Evolutionary conservation across 2,329 filamentous ascomycete species (phyloP).

Genomic region (Sporothrix brunneoviolacea): DNA sequence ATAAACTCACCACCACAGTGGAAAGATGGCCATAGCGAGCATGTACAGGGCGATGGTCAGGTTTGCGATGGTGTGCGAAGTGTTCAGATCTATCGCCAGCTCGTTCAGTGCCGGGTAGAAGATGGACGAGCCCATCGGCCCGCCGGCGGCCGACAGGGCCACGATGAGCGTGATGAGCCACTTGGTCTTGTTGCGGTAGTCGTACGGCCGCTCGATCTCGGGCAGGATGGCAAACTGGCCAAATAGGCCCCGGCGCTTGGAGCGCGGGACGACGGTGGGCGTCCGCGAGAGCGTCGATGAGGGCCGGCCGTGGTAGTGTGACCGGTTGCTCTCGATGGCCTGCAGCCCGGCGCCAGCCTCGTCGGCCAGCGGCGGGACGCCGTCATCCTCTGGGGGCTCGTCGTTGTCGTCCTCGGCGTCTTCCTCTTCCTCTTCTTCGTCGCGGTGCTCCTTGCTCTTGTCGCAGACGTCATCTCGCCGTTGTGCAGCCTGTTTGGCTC

Average conservation of each 20-base stretch:
- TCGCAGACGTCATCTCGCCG: conserved; percentile 6
- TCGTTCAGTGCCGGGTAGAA: conserved; percentile 68
- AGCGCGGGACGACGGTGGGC: conserved; percentile 35
- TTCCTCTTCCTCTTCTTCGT: background rate
- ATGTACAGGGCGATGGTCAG: conserved; percentile 74
- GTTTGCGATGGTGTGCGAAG: conserved; percentile 62
- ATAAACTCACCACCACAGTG: conserved; percentile 87
- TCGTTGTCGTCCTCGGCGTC: background rate
- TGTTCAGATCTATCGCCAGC: conserved; percentile 55
- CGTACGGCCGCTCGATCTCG: conserved; percentile 69
- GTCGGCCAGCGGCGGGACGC: conserved; percentile 13
- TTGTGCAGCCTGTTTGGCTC: too few relatives aligned
- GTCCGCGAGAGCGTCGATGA: conserved; percentile 30
- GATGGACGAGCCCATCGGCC: conserved; percentile 78
- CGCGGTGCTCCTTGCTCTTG: background rate
- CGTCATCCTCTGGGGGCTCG: conserved; percentile 3
- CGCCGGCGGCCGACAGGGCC: conserved; percentile 67
- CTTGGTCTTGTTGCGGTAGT: conserved; percentile 69
- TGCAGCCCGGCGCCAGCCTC: conserved; percentile 18
- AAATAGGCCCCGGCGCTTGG: conserved; percentile 62
- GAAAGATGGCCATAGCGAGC: conserved; percentile 76
- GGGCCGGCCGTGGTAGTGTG: background rate
- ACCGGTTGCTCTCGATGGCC: conserved; percentile 12
- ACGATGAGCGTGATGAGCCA: conserved; percentile 78
- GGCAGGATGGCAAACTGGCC: conserved; percentile 59